Conservation (phyloP, 1,139 yeast species). For the Saccharomycopsis crataegensis region DNA sequence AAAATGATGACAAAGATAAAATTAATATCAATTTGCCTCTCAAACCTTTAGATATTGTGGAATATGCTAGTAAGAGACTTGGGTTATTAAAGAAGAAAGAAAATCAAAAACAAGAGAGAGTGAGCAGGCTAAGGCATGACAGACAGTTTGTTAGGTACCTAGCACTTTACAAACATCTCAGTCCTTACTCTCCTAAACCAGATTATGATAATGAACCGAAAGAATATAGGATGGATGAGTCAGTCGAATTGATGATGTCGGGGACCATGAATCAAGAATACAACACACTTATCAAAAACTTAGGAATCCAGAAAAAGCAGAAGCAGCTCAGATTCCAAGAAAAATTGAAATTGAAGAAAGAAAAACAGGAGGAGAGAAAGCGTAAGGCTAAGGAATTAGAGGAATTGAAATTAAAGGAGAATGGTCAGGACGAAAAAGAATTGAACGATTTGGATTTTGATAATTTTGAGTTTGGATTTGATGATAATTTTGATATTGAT, state of each 20-base stretch:
- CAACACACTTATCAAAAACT: slow-evolving; percentile 3
- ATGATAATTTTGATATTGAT: slow-evolving; percentile 7
- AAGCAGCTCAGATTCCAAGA: slow-evolving; percentile 5
- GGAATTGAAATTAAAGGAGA: background rate
- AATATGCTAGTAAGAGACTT: slow-evolving; percentile 44
- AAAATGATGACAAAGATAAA: slow-evolving; percentile 6
- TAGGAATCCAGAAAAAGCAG: slow-evolving; percentile 12
- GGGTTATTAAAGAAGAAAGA: slow-evolving; percentile 27
- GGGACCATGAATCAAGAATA: slow-evolving; percentile 8
- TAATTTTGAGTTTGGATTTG: slow-evolving; percentile 18
- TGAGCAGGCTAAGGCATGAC: slow-evolving; percentile 7
- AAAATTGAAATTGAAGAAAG: slow-evolving; percentile 3
- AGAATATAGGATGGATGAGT: background rate
- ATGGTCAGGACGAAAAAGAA: slow-evolving; percentile 3
- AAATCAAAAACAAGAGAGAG: slow-evolving; percentile 6
- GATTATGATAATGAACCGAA: background rate
- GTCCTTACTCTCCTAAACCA: slow-evolving; percentile 4
- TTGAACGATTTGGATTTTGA: slow-evolving; percentile 18
- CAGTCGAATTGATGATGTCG: background rate
- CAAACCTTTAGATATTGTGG: slow-evolving; percentile 45
- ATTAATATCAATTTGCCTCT: slow-evolving; percentile 20
- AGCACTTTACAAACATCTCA: slow-evolving; percentile 10
- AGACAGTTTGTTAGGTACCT: slow-evolving; percentile 5
- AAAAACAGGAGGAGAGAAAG: slow-evolving; percentile 5
- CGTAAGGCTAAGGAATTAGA: slow-evolving; percentile 7